Percentiles rank a stretch among this genome's conserved stretches.
phyloP scores from a whole-genome alignment of 139 green algal species.

The Chlamydomonas eustigma region DNA sequence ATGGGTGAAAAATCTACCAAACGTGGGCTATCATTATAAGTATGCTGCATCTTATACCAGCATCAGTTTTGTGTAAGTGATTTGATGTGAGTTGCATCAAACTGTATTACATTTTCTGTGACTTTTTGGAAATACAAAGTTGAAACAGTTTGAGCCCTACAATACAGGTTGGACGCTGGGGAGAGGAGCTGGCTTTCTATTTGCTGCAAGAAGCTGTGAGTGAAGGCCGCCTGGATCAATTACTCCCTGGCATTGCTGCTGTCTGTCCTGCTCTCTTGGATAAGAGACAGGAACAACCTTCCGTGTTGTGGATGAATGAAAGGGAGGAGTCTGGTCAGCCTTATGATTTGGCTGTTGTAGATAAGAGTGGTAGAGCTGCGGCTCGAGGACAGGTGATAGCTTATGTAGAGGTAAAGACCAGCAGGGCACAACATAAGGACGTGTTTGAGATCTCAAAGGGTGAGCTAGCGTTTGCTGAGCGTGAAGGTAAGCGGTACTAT shows the following conservation, averaged over 20 bases:
- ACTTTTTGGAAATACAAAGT: neutral
- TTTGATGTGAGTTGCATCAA: too few species aligned
- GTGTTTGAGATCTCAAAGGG: neutral
- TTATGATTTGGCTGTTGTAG: neutral
- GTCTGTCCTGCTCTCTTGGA: neutral
- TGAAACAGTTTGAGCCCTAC: neutral
- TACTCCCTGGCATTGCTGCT: neutral
- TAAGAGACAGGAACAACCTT: neutral
- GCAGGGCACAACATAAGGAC: neutral
- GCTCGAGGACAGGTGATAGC: neutral
- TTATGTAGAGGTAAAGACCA: slow-evolving; percentile 8
- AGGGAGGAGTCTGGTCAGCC: neutral
- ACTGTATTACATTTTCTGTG: neutral
- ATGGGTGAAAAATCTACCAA: too few species aligned
- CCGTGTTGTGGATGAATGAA: slow-evolving; percentile 4
- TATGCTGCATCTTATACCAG: too few species aligned
- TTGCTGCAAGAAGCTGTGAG: neutral
- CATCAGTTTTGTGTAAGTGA: too few species aligned
- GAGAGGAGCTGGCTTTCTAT: slow-evolving; percentile 5
- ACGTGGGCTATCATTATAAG: too few species aligned
- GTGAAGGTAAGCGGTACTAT: neutral
- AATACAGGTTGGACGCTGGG: slow-evolving; percentile 3
- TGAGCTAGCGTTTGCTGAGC: slow-evolving; percentile 6
- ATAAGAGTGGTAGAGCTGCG: neutral
- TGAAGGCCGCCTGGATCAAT: neutral